phyloP scores from a whole-genome alignment of 2,329 filamentous ascomycete genomes.

The Colletotrichum sp. region DNA sequence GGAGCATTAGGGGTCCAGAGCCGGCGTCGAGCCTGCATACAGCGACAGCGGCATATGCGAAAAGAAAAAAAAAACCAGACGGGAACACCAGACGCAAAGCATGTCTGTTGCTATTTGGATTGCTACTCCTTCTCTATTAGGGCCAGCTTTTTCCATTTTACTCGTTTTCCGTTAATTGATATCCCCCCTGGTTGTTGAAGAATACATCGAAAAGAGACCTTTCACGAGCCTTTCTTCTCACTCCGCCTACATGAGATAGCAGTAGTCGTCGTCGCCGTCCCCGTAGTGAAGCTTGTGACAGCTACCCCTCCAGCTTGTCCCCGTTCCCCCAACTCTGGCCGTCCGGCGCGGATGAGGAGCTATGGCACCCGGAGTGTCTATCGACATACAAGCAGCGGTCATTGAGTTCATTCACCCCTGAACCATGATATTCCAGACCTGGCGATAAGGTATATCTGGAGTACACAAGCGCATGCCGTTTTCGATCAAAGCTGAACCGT shows the following conservation, averaged over 20 bases:
- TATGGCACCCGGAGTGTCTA: neutral
- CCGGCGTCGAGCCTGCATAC: neutral
- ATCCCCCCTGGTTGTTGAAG: slow-evolving; percentile 1
- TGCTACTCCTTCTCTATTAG: neutral
- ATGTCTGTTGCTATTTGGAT: neutral
- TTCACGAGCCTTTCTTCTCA: neutral
- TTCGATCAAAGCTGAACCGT: neutral
- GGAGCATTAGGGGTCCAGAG: neutral
- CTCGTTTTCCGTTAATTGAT: neutral
- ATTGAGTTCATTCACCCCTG: neutral
- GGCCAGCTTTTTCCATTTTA: neutral
- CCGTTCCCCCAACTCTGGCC: neutral
- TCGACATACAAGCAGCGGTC: neutral
- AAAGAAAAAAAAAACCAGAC: neutral
- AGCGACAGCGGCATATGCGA: neutral
- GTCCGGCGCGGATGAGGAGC: neutral
- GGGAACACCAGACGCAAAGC: neutral
- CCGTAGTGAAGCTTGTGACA: neutral
- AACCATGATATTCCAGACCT: neutral
- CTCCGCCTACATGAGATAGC: neutral
- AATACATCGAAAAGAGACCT: neutral
- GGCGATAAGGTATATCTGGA: neutral
- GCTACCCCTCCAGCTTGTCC: neutral
- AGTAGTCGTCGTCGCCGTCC: neutral
- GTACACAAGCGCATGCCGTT: neutral